Conservation (phyloP, 2,329 filamentous ascomycete genomes). For the Dendryphion nanum region DNA sequence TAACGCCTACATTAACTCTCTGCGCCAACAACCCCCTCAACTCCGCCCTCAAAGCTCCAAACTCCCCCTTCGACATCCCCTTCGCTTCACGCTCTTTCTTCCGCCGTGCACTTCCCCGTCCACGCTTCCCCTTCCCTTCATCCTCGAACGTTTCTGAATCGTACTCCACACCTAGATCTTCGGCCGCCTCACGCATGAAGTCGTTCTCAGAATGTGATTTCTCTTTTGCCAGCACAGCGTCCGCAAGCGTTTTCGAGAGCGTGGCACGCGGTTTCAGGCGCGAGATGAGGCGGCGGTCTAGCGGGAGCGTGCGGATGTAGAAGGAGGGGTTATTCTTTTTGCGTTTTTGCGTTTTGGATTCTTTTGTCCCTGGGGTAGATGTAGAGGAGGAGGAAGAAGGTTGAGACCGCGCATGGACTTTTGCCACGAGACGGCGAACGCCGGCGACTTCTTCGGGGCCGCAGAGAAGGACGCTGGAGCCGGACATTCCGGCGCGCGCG, state of each 20-base stretch:
- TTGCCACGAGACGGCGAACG: constrained; percentile 78
- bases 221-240: constrained; percentile 80
- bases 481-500: constrained; percentile 74
- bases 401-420: constrained; percentile 69
- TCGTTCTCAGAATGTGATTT: constrained; percentile 81
- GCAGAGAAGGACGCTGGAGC: constrained; percentile 84
- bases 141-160: constrained; percentile 78
- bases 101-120: constrained; percentile 69
- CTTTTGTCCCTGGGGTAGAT: too few species aligned
- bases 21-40: constrained; percentile 68
- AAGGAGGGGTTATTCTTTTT: constrained; percentile 58
- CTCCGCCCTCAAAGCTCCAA: constrained; percentile 68
- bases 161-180: constrained; percentile 91
- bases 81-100: constrained; percentile 71
- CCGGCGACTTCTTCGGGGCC: constrained; percentile 86
- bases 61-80: constrained; percentile 68
- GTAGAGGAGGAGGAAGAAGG: too few species aligned
- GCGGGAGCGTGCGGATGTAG: constrained; percentile 75
- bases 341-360: constrained; percentile 44
- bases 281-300: constrained; percentile 76
- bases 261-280: constrained; percentile 74
- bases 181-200: constrained; percentile 79
- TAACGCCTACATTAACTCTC: constrained; percentile 83
- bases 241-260: constrained; percentile 84
- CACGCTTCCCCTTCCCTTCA: constrained; percentile 56